phyloP scores from a whole-genome alignment of 169 alveolate genomes.

The Eimeria acervulina region DNA sequence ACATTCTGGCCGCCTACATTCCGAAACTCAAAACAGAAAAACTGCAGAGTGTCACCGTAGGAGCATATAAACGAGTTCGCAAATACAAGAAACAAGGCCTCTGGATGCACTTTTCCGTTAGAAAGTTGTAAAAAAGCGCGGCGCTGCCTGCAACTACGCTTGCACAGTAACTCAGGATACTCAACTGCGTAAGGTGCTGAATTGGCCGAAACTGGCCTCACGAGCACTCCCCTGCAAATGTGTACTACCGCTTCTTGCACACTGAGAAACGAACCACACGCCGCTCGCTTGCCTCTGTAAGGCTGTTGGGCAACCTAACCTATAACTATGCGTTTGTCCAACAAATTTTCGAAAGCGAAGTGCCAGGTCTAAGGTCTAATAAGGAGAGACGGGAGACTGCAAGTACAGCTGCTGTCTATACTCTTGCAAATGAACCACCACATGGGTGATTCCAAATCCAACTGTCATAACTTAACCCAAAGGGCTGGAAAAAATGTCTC shows the following conservation, averaged over 20 bases:
- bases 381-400: no score
- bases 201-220: background rate
- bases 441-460: background rate
- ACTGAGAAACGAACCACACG: background rate
- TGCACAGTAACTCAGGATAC: background rate
- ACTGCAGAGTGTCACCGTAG: background rate
- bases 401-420: background rate
- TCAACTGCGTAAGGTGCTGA: no score
- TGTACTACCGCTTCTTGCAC: background rate
- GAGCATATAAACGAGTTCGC: background rate
- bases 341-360: no score
- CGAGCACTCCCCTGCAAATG: background rate
- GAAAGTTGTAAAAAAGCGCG: background rate
- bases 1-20: background rate
- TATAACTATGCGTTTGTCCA: background rate
- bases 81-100: background rate
- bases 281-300: background rate
- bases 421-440: background rate
- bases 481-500: conserved; percentile 13
- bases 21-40: background rate
- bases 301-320: background rate
- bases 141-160: background rate
- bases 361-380: no score
- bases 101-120: background rate
- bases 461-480: conserved; percentile 44